Conservation (phyloP, 495 filamentous ascomycete genomes). For the Astrocystis sublimbata region DNA sequence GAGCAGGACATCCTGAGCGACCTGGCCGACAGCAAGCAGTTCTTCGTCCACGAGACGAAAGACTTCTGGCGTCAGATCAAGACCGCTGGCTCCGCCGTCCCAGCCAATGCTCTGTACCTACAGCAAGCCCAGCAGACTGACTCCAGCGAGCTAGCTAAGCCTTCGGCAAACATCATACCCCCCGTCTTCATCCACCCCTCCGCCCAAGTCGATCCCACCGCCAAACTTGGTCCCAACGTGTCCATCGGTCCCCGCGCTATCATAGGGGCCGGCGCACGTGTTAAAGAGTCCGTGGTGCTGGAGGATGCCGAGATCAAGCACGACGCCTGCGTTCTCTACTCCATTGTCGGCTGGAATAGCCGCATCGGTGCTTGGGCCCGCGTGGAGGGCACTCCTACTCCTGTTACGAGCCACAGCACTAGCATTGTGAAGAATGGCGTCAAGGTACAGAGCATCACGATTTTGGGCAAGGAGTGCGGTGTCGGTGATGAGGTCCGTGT, state of each 20-base stretch:
- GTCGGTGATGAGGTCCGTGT: slow-evolving; percentile 95
- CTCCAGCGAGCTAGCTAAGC: slow-evolving; percentile 77
- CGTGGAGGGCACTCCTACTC: slow-evolving; percentile 93
- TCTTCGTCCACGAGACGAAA: slow-evolving; percentile 98
- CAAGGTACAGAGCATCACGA: slow-evolving; percentile 98
- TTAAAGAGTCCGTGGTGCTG: slow-evolving; percentile 95
- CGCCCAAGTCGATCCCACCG: slow-evolving; percentile 89
- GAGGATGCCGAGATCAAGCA: slow-evolving; percentile 97
- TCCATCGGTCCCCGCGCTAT: slow-evolving; percentile 84
- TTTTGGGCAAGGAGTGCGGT: slow-evolving; percentile 92
- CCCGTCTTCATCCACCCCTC: slow-evolving; percentile 97
- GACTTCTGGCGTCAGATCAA: slow-evolving; percentile 99
- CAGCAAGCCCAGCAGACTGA: slow-evolving; percentile 88
- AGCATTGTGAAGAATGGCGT: slow-evolving; percentile 95
- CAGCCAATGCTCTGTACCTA: slow-evolving; percentile 95
- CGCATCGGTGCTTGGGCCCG: slow-evolving; percentile 96
- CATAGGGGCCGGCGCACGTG: slow-evolving; percentile 83
- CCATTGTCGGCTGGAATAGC: slow-evolving; percentile 96
- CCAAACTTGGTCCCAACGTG: slow-evolving; percentile 96
- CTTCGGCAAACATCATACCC: slow-evolving; percentile 86
- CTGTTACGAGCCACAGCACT: slow-evolving; percentile 84
- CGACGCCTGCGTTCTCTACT: slow-evolving; percentile 93
- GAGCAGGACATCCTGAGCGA: slow-evolving; percentile 98
- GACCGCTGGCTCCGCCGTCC: slow-evolving; percentile 95
- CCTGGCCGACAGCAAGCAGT: slow-evolving; percentile 95